A percentile compares a stretch with the other conserved stretches of the same genome.
These are phyloP conservation scores for Trypanosoma congolense DNA, from an alignment of 208 protist genomes.

Conservation along the genomic window DNA sequence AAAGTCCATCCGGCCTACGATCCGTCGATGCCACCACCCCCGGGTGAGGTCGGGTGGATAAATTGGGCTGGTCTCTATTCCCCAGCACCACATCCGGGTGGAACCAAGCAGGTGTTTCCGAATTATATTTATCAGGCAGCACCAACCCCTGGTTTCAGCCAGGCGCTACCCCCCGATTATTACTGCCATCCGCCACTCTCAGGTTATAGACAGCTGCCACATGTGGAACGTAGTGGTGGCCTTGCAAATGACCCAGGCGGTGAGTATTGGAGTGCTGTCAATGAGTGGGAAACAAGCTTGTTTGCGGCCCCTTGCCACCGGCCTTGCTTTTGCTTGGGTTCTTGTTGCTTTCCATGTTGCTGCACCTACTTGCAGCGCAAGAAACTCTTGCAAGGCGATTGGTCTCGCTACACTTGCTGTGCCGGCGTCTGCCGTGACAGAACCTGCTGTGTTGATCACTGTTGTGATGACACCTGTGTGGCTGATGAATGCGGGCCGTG, in stretches of 20 bases:
- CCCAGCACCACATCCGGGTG: too few relatives aligned
- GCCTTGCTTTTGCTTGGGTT: constrained; percentile 34
- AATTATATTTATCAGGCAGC: too few relatives aligned
- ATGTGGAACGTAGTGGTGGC: constrained; percentile 29
- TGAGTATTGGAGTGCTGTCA: constrained; percentile 26
- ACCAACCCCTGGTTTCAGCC: not conserved
- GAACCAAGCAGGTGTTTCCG: too few relatives aligned
- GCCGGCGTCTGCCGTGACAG: constrained; percentile 39
- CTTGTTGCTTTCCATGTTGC: constrained; percentile 54
- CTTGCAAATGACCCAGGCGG: constrained; percentile 23
- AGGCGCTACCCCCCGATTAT: not conserved
- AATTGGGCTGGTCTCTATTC: too few relatives aligned
- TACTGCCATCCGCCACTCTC: constrained; percentile 14
- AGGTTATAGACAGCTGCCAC: constrained; percentile 13
- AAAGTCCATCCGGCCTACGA: too few relatives aligned
- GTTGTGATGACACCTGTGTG: too few relatives aligned
- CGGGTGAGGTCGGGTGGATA: too few relatives aligned
- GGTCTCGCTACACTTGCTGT: constrained; percentile 54
- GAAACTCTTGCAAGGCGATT: constrained; percentile 42
- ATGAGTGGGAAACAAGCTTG: constrained; percentile 36
- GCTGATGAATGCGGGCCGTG: constrained; percentile 26
- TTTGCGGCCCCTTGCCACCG: constrained; percentile 23
- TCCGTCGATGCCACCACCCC: too few relatives aligned
- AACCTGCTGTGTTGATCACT: too few relatives aligned
- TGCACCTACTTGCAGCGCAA: constrained; percentile 47